A percentile compares a stretch with the other conserved stretches of the same genome.
Conservation (phyloP, 1,284 basidiomycete genomes). For the Cryptococcus maquisensis region DNA sequence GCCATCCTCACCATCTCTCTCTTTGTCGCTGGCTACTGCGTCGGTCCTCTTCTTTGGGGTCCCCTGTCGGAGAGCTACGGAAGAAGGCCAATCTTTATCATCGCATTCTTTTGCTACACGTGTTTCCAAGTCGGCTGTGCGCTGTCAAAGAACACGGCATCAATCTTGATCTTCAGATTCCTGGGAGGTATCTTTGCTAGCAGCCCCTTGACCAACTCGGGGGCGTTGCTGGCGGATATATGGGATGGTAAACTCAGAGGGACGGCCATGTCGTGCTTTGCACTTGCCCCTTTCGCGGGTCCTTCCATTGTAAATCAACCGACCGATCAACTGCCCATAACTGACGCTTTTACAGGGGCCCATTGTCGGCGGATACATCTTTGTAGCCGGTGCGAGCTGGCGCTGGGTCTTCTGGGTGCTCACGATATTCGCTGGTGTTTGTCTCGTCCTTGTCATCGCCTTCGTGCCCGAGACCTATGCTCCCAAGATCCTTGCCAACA, state of each 20-base stretch:
- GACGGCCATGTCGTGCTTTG: slow-evolving; percentile 61
- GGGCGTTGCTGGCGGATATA: slow-evolving; percentile 56
- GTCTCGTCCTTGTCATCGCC: slow-evolving; percentile 54
- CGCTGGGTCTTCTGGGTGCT: slow-evolving; percentile 65
- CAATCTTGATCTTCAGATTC: slow-evolving; percentile 65
- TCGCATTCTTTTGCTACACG: slow-evolving; percentile 62
- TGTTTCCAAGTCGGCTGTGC: slow-evolving; percentile 59
- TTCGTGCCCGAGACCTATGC: slow-evolving; percentile 71
- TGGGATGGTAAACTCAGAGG: slow-evolving; percentile 68
- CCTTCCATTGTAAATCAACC: slow-evolving; percentile 34
- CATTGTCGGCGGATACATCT: slow-evolving; percentile 60
- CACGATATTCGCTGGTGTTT: slow-evolving; percentile 56
- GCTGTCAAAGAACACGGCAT: slow-evolving; percentile 58
- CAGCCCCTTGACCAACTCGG: slow-evolving; percentile 52
- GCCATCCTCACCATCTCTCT: slow-evolving; percentile 49
- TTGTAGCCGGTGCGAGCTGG: slow-evolving; percentile 49
- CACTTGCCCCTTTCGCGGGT: slow-evolving; percentile 69
- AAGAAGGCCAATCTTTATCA: slow-evolving; percentile 62
- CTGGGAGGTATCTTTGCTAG: slow-evolving; percentile 60
- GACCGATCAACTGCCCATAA: no score
- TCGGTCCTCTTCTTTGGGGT: slow-evolving; percentile 62
- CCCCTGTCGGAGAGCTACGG: slow-evolving; percentile 56
- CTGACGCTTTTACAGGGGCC: slow-evolving; percentile 51
- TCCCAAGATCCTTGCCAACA: slow-evolving; percentile 54
- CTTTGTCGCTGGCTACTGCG: slow-evolving; percentile 51